A percentile compares a stretch with the other conserved stretches of the same genome.
These are phyloP conservation scores for Withania somnifera DNA, from an alignment of 305 asterid species.

Conservation along the genomic window DNA sequence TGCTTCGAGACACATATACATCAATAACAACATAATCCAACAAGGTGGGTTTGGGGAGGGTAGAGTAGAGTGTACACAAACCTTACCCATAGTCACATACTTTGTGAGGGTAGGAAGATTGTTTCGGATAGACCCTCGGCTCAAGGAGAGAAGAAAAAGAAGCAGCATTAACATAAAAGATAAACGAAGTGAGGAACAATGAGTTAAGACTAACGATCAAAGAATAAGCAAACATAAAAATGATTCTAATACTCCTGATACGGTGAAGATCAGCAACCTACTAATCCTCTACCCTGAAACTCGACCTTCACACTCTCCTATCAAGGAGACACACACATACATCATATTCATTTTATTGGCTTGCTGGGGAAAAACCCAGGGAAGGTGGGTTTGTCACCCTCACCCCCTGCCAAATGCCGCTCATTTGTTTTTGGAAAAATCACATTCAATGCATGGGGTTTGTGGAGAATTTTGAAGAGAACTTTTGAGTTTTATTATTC, in stretches of 20 bases:
- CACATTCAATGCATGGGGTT: no score
- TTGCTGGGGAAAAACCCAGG: background rate
- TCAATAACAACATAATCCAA: background rate
- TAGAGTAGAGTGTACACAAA: background rate
- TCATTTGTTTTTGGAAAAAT: no score
- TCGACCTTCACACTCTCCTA: background rate
- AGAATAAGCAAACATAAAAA: background rate
- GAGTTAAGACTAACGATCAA: background rate
- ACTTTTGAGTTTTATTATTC: no score
- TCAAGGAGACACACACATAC: background rate
- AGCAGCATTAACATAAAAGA: background rate
- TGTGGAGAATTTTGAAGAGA: no score
- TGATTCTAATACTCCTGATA: background rate
- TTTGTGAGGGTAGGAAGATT: background rate
- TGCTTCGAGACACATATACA: background rate
- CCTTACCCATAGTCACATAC: background rate
- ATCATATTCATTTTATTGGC: background rate
- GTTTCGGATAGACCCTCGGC: background rate
- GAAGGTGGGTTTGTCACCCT: no score
- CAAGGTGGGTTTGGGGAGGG: background rate
- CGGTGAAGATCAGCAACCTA: background rate
- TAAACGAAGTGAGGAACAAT: background rate
- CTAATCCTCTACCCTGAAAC: background rate
- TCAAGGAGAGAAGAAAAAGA: background rate
- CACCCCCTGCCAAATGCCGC: no score